Percentiles rank a stretch among this genome's conserved stretches.
phyloP scores from a whole-genome alignment of 148 eudicot species.

The Drosera capensis region DNA sequence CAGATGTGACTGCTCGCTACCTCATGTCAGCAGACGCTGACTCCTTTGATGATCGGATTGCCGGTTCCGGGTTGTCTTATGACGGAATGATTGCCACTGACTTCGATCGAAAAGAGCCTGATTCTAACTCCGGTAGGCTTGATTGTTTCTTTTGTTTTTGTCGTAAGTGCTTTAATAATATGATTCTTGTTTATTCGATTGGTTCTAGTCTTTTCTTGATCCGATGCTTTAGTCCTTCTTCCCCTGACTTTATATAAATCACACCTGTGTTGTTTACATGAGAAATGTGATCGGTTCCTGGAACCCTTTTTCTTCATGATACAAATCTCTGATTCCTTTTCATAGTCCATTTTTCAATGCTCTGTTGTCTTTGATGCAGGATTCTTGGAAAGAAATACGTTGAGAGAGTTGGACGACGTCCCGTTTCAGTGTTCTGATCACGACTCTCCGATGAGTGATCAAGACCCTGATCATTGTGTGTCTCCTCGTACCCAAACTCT shows the following conservation, averaged over 20 bases:
- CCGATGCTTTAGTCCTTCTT: background rate
- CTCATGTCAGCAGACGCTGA: slow-evolving; percentile 70
- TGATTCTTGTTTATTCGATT: background rate
- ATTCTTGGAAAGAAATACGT: slow-evolving; percentile 21
- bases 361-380: slow-evolving; percentile 22
- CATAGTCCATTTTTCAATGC: background rate
- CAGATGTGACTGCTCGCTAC: slow-evolving; percentile 54
- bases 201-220: background rate
- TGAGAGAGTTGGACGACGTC: slow-evolving; percentile 26
- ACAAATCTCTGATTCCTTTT: no score
- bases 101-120: slow-evolving; percentile 19
- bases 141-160: background rate
- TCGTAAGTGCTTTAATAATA: background rate
- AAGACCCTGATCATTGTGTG: slow-evolving; percentile 12
- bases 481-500: slow-evolving; percentile 18
- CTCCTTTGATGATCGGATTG: slow-evolving; percentile 27
- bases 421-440: slow-evolving; percentile 22
- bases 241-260: background rate
- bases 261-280: background rate
- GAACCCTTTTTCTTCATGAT: background rate
- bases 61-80: slow-evolving; percentile 19
- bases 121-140: slow-evolving; percentile 35
- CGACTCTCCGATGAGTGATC: slow-evolving; percentile 11
- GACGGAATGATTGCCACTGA: slow-evolving; percentile 16
- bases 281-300: no score